phyloP scores from a whole-genome alignment of 768 basidiomycete species.

The Gautieria morchelliformis region DNA sequence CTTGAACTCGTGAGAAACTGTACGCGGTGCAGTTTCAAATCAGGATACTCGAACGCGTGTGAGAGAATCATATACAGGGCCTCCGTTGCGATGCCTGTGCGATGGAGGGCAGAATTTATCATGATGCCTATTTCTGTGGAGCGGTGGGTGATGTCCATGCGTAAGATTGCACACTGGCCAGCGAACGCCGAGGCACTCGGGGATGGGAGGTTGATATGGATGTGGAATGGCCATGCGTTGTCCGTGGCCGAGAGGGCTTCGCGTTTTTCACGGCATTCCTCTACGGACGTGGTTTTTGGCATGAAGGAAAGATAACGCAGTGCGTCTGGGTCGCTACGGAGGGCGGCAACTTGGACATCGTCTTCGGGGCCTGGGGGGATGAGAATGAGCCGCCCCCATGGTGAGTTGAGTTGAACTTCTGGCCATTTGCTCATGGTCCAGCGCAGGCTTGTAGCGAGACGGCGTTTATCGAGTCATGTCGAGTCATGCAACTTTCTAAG shows the following conservation, averaged over 20 bases:
- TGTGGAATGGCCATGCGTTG: conserved; percentile 10
- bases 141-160: conserved; percentile 25
- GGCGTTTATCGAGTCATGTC: neutral
- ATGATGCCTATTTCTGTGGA: conserved; percentile 34
- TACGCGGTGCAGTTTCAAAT: conserved; percentile 28
- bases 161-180: conserved; percentile 30
- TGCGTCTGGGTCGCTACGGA: conserved; percentile 31
- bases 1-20: conserved; percentile 32
- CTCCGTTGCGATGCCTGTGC: conserved; percentile 34
- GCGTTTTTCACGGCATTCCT: conserved; percentile 27
- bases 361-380: conserved; percentile 14
- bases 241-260: conserved; percentile 26
- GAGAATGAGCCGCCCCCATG: neutral
- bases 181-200: conserved; percentile 16
- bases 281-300: conserved; percentile 26
- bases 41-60: conserved; percentile 31
- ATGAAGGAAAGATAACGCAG: conserved; percentile 30
- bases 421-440: neutral
- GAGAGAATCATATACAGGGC: conserved; percentile 31
- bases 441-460: neutral
- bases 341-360: conserved; percentile 25
- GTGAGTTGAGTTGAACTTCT: neutral
- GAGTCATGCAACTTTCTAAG: neutral
- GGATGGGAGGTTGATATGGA: conserved; percentile 24
- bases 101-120: conserved; percentile 27